Percentiles rank a stretch among this genome's conserved stretches.
Evolutionary conservation across 306 rosid genomes (phyloP).

Genomic region (Glycyrrhiza uralensis): DNA sequence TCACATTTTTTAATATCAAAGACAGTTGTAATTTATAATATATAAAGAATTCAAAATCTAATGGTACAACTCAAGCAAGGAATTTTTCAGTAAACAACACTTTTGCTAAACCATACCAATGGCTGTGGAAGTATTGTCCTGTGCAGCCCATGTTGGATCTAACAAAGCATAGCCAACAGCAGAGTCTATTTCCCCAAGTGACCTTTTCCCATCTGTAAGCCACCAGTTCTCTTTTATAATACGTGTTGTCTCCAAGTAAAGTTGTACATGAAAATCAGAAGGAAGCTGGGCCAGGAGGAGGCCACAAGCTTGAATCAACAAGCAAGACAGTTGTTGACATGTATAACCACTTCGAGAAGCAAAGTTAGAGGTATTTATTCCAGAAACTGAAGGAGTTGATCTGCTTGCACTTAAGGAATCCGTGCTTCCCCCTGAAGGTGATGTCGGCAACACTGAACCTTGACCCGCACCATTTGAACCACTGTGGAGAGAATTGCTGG

Average conservation of each 20-base stretch:
- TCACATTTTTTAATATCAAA: neutral
- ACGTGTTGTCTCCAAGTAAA: conserved; percentile 86
- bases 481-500: conserved; percentile 76
- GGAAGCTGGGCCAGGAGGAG: conserved; percentile 96
- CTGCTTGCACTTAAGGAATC: conserved; percentile 90
- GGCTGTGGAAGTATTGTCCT: conserved; percentile 97
- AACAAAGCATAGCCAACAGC: conserved; percentile 97
- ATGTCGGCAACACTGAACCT: conserved; percentile 84
- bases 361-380: conserved; percentile 82
- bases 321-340: conserved; percentile 88
- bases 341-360: conserved; percentile 96
- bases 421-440: conserved; percentile 98
- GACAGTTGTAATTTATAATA: neutral
- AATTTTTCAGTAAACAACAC: neutral
- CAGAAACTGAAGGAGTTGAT: conserved; percentile 77
- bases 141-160: conserved; percentile 99
- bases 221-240: conserved; percentile 97
- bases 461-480: conserved; percentile 77
- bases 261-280: conserved; percentile 81
- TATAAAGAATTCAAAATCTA: conserved; percentile 6
- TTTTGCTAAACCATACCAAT: conserved; percentile 56
- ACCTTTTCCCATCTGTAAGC: conserved; percentile 80
- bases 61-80: neutral
- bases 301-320: conserved; percentile 97
- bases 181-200: conserved; percentile 79